phyloP scores from a whole-genome alignment of 83 land plant species.

The Picea abies region DNA sequence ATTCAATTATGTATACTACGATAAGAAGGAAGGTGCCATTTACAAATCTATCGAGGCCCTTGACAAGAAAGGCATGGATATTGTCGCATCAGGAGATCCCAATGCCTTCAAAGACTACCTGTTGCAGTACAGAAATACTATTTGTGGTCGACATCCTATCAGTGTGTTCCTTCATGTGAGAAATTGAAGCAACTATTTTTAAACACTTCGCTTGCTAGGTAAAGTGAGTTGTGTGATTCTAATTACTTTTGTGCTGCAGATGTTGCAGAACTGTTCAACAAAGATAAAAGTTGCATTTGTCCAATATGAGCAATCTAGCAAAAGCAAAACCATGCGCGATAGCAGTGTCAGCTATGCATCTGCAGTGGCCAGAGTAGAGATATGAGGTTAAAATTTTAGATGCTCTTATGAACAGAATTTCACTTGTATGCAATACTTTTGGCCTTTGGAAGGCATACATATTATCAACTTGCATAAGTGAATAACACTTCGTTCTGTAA shows the following conservation, averaged over 20 bases:
- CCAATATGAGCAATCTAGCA: constrained; percentile 56
- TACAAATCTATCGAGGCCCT: constrained; percentile 48
- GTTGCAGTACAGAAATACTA: constrained; percentile 39
- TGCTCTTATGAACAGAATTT: no score
- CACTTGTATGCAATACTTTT: no score
- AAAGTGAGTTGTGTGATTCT: not conserved
- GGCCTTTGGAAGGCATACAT: no score
- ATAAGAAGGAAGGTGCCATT: constrained; percentile 46
- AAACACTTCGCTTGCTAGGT: constrained; percentile 1
- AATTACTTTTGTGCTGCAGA: constrained; percentile 21
- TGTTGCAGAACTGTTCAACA: constrained; percentile 42
- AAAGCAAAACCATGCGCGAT: constrained; percentile 43
- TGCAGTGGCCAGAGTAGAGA: constrained; percentile 37
- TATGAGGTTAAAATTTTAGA: constrained; percentile 1
- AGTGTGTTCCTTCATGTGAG: constrained; percentile 47
- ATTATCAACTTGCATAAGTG: no score
- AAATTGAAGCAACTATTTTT: not conserved
- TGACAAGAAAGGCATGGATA: constrained; percentile 40
- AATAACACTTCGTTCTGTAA: no score
- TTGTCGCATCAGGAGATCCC: constrained; percentile 40
- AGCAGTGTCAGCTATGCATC: constrained; percentile 63
- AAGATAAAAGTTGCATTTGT: constrained; percentile 33
- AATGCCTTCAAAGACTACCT: constrained; percentile 37
- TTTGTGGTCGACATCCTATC: constrained; percentile 58
- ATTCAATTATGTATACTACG: constrained; percentile 38